These are phyloP conservation scores for Neurospora terricola DNA, from an alignment of 495 filamentous ascomycete species.

Conservation along the genomic window DNA sequence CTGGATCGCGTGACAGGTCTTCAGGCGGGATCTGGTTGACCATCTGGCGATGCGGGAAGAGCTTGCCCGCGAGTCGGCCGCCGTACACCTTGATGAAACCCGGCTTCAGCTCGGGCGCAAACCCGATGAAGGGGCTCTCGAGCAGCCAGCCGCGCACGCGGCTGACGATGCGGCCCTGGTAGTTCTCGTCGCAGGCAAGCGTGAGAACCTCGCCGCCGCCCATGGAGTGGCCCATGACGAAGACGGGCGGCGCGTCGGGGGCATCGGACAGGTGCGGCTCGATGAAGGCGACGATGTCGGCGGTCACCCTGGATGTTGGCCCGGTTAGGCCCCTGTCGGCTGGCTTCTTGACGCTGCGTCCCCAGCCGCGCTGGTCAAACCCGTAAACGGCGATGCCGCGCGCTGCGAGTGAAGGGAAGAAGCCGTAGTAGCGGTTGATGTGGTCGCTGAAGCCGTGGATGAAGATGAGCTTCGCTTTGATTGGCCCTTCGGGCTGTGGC, in stretches of 20 bases:
- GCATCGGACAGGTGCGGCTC: constrained; percentile 24
- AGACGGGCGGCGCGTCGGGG: constrained; percentile 44
- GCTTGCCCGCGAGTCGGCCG: constrained; percentile 52
- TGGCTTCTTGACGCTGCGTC: constrained; percentile 35
- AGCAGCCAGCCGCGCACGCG: constrained; percentile 56
- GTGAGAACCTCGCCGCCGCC: constrained; percentile 65
- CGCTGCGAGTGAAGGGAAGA: constrained; percentile 60
- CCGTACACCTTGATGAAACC: constrained; percentile 41
- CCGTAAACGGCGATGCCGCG: constrained; percentile 61
- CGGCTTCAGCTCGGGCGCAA: constrained; percentile 54
- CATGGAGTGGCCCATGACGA: constrained; percentile 78
- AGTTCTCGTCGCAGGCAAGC: constrained; percentile 29
- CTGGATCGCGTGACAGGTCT: constrained; percentile 53
- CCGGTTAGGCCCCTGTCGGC: constrained; percentile 59
- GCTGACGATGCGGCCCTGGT: constrained; percentile 29
- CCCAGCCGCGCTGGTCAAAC: constrained; percentile 73
- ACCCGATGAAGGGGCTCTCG: constrained; percentile 60
- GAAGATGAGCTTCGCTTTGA: constrained; percentile 61
- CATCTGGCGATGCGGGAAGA: constrained; percentile 54
- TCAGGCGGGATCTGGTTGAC: constrained; percentile 45
- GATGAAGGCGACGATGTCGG: constrained; percentile 68
- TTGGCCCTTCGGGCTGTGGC: constrained; percentile 36
- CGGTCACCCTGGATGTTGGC: constrained; percentile 56
- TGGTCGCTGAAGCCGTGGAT: constrained; percentile 89
- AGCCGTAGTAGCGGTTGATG: constrained; percentile 56